A percentile compares a stretch with the other conserved stretches of the same genome.
phyloP scores from a whole-genome alignment of 192 early-diverging fungal species.

The Coemansia sp. region DNA sequence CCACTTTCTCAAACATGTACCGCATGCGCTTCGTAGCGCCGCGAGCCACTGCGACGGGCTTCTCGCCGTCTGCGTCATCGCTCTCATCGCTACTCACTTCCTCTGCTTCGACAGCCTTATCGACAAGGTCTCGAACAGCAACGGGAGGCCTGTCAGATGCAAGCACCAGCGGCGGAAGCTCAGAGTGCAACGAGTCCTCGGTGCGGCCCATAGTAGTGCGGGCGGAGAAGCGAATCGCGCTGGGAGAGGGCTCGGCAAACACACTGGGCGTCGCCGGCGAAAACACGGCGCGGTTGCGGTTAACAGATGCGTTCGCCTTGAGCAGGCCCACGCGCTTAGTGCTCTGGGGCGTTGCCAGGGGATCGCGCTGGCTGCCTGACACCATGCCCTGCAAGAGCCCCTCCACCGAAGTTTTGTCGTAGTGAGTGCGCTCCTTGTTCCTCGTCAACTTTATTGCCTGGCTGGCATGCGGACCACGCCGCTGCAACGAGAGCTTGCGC shows the following conservation, averaged over 20 bases:
- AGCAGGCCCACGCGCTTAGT: slow-evolving; percentile 36
- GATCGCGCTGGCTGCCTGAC: slow-evolving; percentile 28
- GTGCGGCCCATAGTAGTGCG: slow-evolving; percentile 40
- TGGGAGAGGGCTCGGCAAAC: slow-evolving; percentile 51
- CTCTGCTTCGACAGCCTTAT: not conserved
- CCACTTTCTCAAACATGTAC: slow-evolving; percentile 53
- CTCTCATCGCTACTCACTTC: slow-evolving; percentile 23
- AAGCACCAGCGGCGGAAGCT: slow-evolving; percentile 21
- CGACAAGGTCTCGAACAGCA: slow-evolving; percentile 10
- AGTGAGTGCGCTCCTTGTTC: slow-evolving; percentile 40
- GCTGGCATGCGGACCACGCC: slow-evolving; percentile 13
- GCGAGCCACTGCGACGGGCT: not conserved
- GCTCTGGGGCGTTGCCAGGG: slow-evolving; percentile 35
- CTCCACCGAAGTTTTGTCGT: slow-evolving; percentile 49
- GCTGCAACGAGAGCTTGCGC: slow-evolving; percentile 29
- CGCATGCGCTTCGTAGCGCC: slow-evolving; percentile 35
- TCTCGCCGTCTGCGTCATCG: not conserved
- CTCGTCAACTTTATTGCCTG: slow-evolving; percentile 32
- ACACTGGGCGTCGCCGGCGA: slow-evolving; percentile 45
- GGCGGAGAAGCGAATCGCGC: slow-evolving; percentile 37
- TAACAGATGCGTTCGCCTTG: slow-evolving; percentile 7
- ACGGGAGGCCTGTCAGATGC: slow-evolving; percentile 10
- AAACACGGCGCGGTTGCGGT: slow-evolving; percentile 15
- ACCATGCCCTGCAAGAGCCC: slow-evolving; percentile 49
- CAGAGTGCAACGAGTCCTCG: slow-evolving; percentile 31